phyloP scores from a whole-genome alignment of 164 flowering plant genomes.

The Tetrastigma voinierianum region DNA sequence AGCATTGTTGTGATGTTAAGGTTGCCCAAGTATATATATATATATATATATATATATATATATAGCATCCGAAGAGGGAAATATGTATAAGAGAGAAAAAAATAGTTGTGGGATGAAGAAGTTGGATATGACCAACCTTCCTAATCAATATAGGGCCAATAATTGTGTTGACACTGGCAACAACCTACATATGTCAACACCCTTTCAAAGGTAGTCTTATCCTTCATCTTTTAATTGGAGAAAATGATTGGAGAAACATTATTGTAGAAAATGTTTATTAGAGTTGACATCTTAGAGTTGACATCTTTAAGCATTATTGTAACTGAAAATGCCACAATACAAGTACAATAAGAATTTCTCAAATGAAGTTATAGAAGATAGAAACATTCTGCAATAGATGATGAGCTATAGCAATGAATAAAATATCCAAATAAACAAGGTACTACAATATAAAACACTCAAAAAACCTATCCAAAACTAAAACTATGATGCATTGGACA shows the following conservation, averaged over 20 bases:
- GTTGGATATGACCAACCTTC: constrained; percentile 47
- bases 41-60: too few relatives aligned
- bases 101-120: background rate
- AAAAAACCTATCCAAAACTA: too few relatives aligned
- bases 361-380: background rate
- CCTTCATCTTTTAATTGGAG: constrained; percentile 91
- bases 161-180: constrained; percentile 66
- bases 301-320: background rate
- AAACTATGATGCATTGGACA: too few relatives aligned
- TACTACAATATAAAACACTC: too few relatives aligned
- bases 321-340: background rate
- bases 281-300: background rate
- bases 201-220: constrained; percentile 85
- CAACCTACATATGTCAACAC: constrained; percentile 72
- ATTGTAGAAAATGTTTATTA: background rate
- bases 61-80: background rate
- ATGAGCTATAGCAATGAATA: too few relatives aligned
- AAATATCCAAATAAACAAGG: too few relatives aligned
- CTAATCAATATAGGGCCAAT: constrained; percentile 87
- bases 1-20: too few relatives aligned
- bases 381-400: background rate
- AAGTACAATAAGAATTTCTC: too few relatives aligned
- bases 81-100: too few relatives aligned
- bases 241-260: constrained; percentile 53
- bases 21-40: too few relatives aligned